Conservation (phyloP, 1,284 basidiomycete genomes). For the Puccinia horiana region DNA sequence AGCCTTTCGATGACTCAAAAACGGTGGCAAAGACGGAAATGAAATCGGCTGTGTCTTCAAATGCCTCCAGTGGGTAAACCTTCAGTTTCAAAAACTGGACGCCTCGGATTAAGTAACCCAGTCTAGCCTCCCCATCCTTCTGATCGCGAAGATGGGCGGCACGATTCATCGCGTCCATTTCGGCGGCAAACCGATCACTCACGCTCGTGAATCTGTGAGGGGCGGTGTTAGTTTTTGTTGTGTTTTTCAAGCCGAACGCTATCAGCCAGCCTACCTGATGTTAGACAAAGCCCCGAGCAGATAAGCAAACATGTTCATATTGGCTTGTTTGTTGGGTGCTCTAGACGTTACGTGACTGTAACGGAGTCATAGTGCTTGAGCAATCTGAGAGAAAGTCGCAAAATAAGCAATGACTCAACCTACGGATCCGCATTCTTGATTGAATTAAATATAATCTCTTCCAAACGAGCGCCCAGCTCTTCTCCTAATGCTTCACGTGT, state of each 20-base stretch:
- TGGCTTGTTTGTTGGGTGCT: conserved; percentile 73
- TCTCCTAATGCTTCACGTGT: conserved; percentile 76
- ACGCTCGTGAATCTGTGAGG: conserved; percentile 44
- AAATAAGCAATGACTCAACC: conserved; percentile 42
- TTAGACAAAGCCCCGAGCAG: conserved; percentile 78
- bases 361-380: background rate
- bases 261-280: conserved; percentile 64
- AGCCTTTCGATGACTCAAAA: conserved; percentile 81
- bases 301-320: conserved; percentile 77
- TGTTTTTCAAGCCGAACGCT: background rate
- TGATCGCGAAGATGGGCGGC: conserved; percentile 33
- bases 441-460: conserved; percentile 82
- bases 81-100: conserved; percentile 57
- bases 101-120: conserved; percentile 38
- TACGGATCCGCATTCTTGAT: conserved; percentile 72
- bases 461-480: conserved; percentile 72
- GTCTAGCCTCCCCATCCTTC: conserved; percentile 41
- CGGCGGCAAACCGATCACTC: conserved; percentile 48
- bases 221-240: background rate
- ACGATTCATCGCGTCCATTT: conserved; percentile 42
- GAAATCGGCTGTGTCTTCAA: conserved; percentile 92
- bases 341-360: conserved; percentile 55
- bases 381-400: background rate
- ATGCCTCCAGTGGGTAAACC: conserved; percentile 90
- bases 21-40: conserved; percentile 77